Evolutionary conservation across 495 filamentous ascomycete genomes (phyloP), one percentile per base, ranked within the genome.

Genomic region (Tuber brumale): DNA sequence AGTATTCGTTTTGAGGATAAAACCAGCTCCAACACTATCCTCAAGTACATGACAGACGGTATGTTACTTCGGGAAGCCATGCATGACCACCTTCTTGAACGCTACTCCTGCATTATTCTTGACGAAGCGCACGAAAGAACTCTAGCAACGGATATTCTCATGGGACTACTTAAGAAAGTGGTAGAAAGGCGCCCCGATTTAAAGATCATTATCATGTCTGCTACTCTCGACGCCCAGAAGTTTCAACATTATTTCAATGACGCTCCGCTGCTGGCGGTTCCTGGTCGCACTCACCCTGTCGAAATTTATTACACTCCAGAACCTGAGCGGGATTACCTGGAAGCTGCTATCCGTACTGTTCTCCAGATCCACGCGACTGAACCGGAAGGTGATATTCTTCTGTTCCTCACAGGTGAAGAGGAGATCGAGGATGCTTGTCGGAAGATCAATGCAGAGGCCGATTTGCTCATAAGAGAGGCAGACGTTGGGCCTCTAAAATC

Each of bases 31-130:
- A 97, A 93, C 85, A 99, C 96, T 14, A 88, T 97, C 57, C 86
- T 99, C 71, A 99, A 98, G 86, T 99, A 99, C 86, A 98, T 99
- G 96, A 99, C 96, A 43, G 96, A 99, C 84, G 96, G 96, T 90
- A 98, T 98, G 95, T 89, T 99, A 79, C 86, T 98, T 83, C 88
- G 96, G 78, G 96, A 99, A 86, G 94, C 96, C 45, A 99, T 99
- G 96, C 90, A 97, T 85, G 96, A 99, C 84, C 91, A 94, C 85
- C 88, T 95, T 79, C 87, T 99, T 79, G 89, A 89, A 31, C 91
- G 94, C 18, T 99, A 99, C 86, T 95, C 94, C 87, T 95, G 92
- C 77, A 97, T 99, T 83, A 99, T 99, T 83, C 90, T 99, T 76
- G 96, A 99, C 84, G 95, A 98, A 85, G 95, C 95, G 71, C 95